These are phyloP conservation scores for Aspergillus caelatus DNA, from an alignment of 2,329 filamentous ascomycete species.

Conservation along the genomic window DNA sequence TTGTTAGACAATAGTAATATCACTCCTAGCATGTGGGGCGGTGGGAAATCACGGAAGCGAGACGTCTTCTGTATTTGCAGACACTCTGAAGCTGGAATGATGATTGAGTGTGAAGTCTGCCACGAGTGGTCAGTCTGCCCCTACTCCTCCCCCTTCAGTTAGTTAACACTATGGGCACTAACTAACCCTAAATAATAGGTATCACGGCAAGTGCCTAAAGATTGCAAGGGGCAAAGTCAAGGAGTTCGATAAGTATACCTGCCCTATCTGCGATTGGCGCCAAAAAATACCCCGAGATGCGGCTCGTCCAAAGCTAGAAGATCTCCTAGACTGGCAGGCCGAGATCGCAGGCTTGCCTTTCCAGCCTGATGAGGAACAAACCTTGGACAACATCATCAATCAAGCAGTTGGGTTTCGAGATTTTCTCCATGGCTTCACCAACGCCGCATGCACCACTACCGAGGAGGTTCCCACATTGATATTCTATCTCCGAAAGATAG, in stretches of 20 bases:
- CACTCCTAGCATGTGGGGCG: conserved; percentile 36
- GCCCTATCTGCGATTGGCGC: conserved; percentile 95
- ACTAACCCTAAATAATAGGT: conserved; percentile 58
- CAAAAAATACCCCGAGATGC: conserved; percentile 97
- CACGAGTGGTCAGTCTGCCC: conserved; percentile 81
- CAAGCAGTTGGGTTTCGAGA: conserved; percentile 82
- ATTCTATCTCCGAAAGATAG: conserved; percentile 95
- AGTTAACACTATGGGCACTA: conserved; percentile 21
- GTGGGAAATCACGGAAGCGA: conserved; percentile 59
- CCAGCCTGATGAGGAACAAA: conserved; percentile 91
- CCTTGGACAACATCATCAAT: conserved; percentile 81
- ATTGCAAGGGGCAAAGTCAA: conserved; percentile 97
- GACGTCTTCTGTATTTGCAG: conserved; percentile 98
- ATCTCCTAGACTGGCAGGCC: conserved; percentile 79
- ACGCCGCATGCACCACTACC: conserved; percentile 75
- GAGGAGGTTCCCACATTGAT: conserved; percentile 88
- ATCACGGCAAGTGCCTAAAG: conserved; percentile 97
- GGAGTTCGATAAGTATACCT: conserved; percentile 97
- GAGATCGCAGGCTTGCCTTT: conserved; percentile 83
- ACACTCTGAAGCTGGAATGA: conserved; percentile 91
- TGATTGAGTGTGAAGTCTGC: conserved; percentile 98
- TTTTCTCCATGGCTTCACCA: conserved; percentile 79
- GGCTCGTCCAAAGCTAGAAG: conserved; percentile 90
- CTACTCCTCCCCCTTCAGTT: neutral
- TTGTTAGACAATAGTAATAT: conserved; percentile 48